Evolutionary conservation across 768 basidiomycete genomes (phyloP).

Genomic region (Holtermannia corniformis): DNA sequence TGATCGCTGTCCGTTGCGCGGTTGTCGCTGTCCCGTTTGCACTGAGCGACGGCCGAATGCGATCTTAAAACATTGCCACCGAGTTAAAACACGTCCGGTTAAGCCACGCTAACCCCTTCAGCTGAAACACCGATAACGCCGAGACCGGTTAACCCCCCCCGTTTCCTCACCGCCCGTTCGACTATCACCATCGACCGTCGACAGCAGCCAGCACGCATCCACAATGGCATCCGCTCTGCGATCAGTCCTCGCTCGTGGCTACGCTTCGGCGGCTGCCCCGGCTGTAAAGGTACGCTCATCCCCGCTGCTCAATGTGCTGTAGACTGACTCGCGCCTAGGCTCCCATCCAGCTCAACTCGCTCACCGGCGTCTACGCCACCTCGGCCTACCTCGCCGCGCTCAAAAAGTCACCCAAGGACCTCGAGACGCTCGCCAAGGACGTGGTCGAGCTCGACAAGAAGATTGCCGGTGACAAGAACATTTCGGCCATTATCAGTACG

Average conservation of each 20-base stretch:
- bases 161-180: too few relatives aligned
- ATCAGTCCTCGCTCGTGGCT: slow-evolving; percentile 33
- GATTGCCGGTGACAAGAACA: slow-evolving; percentile 57
- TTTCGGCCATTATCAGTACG: slow-evolving; percentile 57
- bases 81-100: too few relatives aligned
- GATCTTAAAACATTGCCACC: too few relatives aligned
- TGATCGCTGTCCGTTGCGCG: too few relatives aligned
- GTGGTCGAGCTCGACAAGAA: slow-evolving; percentile 60
- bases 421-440: slow-evolving; percentile 79
- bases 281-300: slow-evolving; percentile 33
- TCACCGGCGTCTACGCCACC: slow-evolving; percentile 41
- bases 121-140: too few relatives aligned
- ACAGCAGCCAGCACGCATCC: too few relatives aligned
- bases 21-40: too few relatives aligned
- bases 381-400: slow-evolving; percentile 46
- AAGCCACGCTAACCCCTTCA: too few relatives aligned
- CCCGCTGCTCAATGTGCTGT: background rate
- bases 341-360: slow-evolving; percentile 41
- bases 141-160: too few relatives aligned
- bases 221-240: slow-evolving; percentile 36
- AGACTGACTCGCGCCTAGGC: slow-evolving; percentile 13
- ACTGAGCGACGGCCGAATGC: too few relatives aligned
- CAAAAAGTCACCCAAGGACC: slow-evolving; percentile 67
- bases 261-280: slow-evolving; percentile 30
- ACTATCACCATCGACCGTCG: too few relatives aligned